A percentile compares a stretch with the other conserved stretches of the same genome.
Conservation (phyloP, 2,329 filamentous ascomycete species). For the Didymosphaeria variabile region DNA sequence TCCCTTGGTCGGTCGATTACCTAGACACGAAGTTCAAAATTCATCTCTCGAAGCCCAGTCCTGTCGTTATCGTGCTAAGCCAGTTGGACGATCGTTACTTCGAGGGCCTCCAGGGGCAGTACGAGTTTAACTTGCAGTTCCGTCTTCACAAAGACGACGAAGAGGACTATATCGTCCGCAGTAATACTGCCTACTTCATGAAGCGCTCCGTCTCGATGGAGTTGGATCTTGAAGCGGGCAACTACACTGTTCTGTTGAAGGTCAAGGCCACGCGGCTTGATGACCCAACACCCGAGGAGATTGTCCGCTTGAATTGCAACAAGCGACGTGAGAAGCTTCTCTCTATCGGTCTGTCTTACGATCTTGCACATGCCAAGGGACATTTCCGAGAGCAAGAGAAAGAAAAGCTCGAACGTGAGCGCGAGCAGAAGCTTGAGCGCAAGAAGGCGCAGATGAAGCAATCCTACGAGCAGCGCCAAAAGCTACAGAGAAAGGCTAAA, state of each 20-base stretch:
- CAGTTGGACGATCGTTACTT: conserved; percentile 71
- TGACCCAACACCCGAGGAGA: conserved; percentile 69
- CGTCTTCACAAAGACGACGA: conserved; percentile 68
- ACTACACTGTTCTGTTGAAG: conserved; percentile 79
- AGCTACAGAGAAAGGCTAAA: conserved; percentile 48
- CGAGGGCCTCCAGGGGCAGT: conserved; percentile 64
- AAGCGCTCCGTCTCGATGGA: conserved; percentile 80
- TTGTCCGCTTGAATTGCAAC: conserved; percentile 71
- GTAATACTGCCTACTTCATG: conserved; percentile 67
- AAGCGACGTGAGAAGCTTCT: conserved; percentile 75
- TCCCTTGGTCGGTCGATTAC: conserved; percentile 69
- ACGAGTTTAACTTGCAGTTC: conserved; percentile 66
- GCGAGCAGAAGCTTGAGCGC: conserved; percentile 47
- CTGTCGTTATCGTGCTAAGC: conserved; percentile 66
- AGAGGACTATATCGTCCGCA: conserved; percentile 67
- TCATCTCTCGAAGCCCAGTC: conserved; percentile 60
- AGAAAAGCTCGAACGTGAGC: conserved; percentile 51
- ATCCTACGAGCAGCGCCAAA: conserved; percentile 46
- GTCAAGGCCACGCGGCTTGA: conserved; percentile 70
- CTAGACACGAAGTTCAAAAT: conserved; percentile 68
- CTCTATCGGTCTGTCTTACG: conserved; percentile 73
- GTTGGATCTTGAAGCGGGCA: conserved; percentile 75
- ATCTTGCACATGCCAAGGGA: conserved; percentile 74
- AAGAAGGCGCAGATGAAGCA: conserved; percentile 50
- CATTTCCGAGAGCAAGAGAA: conserved; percentile 62